Percentiles rank a stretch among this genome's conserved stretches.
Evolutionary conservation across 331 rosid genomes (phyloP).

Genomic region (Malus hybrid): DNA sequence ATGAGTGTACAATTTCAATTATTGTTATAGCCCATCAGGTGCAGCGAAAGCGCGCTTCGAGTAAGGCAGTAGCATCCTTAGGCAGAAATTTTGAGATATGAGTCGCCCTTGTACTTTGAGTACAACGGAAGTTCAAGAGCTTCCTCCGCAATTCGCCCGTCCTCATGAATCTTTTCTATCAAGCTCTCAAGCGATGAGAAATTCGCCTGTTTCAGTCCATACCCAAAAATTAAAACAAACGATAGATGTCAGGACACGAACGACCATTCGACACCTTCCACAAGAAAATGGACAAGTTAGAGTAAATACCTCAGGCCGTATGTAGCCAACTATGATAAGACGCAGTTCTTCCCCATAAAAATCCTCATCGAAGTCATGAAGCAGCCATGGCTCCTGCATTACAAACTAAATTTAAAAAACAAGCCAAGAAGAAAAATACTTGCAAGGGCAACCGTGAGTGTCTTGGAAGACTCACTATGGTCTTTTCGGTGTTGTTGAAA

Average conservation of each 20-base stretch:
- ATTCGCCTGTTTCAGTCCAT: constrained; percentile 49
- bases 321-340: constrained; percentile 79
- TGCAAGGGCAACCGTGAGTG: constrained; percentile 37
- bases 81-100: constrained; percentile 32
- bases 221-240: background rate
- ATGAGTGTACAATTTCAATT: too few relatives aligned
- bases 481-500: constrained; percentile 79
- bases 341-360: constrained; percentile 82
- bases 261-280: background rate
- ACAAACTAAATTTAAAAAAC: constrained; percentile 1
- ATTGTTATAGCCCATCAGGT: background rate
- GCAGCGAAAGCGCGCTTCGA: background rate
- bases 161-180: constrained; percentile 76
- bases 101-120: constrained; percentile 57
- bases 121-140: constrained; percentile 89
- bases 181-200: constrained; percentile 73
- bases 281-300: too few relatives aligned
- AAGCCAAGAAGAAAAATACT: background rate
- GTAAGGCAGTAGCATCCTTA: background rate
- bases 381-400: constrained; percentile 93
- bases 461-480: constrained; percentile 52
- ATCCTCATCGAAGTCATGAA: constrained; percentile 66
- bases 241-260: background rate
- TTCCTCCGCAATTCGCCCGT: constrained; percentile 59
- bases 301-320: constrained; percentile 23